Base-by-base conservation (phyloP, 106 monocot genomes). In the Dactylorhiza incarnata region DNA sequence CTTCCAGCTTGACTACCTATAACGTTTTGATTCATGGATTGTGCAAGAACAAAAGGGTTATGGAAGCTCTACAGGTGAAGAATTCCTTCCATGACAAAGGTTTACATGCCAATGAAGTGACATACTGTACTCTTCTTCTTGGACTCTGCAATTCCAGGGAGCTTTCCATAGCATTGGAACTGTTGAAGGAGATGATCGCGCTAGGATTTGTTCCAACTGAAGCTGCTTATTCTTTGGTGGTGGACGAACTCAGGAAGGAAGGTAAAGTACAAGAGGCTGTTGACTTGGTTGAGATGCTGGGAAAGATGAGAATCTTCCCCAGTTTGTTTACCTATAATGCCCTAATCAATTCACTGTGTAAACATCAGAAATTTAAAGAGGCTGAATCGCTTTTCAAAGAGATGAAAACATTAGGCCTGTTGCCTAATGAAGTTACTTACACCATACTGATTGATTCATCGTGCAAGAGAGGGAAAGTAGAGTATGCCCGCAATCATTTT, bases 301-400 rank as follows among this genome's bases (percentile, higher is more conserved):
- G 87, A 19, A 86, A 87, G 47, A 26, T 91, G 17, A 89, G 87
- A 26, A 73, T 91, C 29, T 80, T 87, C 5, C 91, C 96, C 5
- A 97, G 91, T 80, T 68, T 91, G 61, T 97, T 97, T 84, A 83
- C 86, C 26, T 97, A 87, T 71, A 97, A 97, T 86, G 89, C 93
- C 4, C 75, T 97, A 62, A 87, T 97, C 75, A 89, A 93, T 86
- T 86, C 82, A 49, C 44, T 97, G 71, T 93, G 91, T 62, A 97
- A 91, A 82, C 83, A 56, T 81, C 85, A 81, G 53, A 93, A 75
- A 47, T 85, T 85, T 68, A 78, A 84, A 20, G 91, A 93, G 59
- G 96, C 91, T 2, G 84, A 93, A 44, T 79, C 71, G 9, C 89
- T 97, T 70, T 93, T 91, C 50, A 72, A 16, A 50, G 76, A 79